A percentile compares a stretch with the other conserved stretches of the same genome.
Evolutionary conservation across 129 eudicot species (phyloP).

Genomic region (Helichrysum umbraculigerum): DNA sequence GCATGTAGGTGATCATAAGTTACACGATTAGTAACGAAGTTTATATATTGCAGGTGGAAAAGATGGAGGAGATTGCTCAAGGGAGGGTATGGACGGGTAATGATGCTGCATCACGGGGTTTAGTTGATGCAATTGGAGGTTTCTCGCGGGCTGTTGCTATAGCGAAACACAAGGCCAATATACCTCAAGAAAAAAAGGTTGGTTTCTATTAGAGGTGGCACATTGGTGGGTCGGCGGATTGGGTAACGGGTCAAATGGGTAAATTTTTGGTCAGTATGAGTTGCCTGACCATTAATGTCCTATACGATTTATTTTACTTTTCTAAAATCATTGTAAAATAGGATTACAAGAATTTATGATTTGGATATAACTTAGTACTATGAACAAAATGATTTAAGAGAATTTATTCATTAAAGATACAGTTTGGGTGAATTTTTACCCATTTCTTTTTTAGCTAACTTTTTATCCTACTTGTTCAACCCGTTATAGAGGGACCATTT

Average conservation of each 20-base stretch:
- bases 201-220: neutral
- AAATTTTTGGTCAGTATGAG: no score
- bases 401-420: no score
- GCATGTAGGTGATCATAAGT: neutral
- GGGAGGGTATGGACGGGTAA: slow-evolving; percentile 95
- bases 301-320: no score
- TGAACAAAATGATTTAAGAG: no score
- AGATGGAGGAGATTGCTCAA: slow-evolving; percentile 96
- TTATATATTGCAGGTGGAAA: slow-evolving; percentile 57
- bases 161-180: slow-evolving; percentile 86
- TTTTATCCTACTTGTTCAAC: no score
- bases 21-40: slow-evolving; percentile 7
- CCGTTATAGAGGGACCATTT: no score
- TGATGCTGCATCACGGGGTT: slow-evolving; percentile 80
- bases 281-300: no score
- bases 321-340: neutral
- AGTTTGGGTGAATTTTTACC: no score
- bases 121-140: slow-evolving; percentile 95
- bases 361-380: no score
- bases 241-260: no score
- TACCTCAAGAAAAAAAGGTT: slow-evolving; percentile 67
- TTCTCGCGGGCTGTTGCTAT: slow-evolving; percentile 84
- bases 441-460: no score
- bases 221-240: no score
- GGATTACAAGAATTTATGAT: neutral